These are phyloP conservation scores for Solanum sejunctum DNA, from an alignment of 257 asterid species.

Conservation along the genomic window DNA sequence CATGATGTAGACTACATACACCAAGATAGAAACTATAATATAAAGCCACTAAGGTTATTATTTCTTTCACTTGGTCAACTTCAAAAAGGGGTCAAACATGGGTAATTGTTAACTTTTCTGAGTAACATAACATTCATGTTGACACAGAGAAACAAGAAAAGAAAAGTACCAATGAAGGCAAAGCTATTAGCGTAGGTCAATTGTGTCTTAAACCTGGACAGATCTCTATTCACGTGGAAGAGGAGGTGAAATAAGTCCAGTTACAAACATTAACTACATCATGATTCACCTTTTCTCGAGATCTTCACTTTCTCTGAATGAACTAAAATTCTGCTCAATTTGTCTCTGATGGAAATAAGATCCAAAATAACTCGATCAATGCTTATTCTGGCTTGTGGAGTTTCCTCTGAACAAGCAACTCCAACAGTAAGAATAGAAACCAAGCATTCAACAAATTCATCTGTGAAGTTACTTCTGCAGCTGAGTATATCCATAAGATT, in stretches of 20 bases:
- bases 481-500: background rate
- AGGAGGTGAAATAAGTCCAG: background rate
- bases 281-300: background rate
- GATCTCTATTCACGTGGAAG: background rate
- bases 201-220: background rate
- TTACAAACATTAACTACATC: background rate
- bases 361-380: background rate
- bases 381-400: conserved; percentile 8
- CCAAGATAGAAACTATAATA: background rate
- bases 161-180: background rate
- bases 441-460: background rate
- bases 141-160: background rate
- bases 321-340: background rate
- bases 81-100: background rate
- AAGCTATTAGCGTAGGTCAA: background rate
- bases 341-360: conserved; percentile 5
- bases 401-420: conserved; percentile 9
- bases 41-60: background rate
- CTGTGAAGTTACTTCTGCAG: background rate
- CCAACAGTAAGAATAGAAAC: conserved; percentile 7
- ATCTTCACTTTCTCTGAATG: background rate
- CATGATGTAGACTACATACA: background rate
- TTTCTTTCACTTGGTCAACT: background rate
- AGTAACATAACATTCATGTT: background rate
- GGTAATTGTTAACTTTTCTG: background rate